Evolutionary conservation across 2,329 filamentous ascomycete genomes (phyloP).

Genomic region (Cordyceps sp.): DNA sequence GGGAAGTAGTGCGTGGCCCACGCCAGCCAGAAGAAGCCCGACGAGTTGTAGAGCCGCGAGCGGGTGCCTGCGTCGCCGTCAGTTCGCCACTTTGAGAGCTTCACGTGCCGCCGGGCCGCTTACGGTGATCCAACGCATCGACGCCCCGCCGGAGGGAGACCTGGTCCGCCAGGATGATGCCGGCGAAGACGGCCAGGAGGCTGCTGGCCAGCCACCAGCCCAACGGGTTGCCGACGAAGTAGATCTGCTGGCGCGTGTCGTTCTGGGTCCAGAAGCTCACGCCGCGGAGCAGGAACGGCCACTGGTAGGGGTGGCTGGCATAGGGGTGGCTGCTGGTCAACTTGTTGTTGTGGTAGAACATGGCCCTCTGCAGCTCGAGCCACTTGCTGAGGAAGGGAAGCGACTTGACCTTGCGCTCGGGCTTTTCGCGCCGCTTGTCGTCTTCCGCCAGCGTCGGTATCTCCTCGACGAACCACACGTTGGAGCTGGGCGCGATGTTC

Average conservation of each 20-base stretch:
- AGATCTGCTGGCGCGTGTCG: slow-evolving; percentile 90
- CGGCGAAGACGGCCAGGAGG: slow-evolving; percentile 80
- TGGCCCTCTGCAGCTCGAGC: slow-evolving; percentile 88
- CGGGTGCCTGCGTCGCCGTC: slow-evolving; percentile 50
- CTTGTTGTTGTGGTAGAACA: slow-evolving; percentile 99
- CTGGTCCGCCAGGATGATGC: slow-evolving; percentile 84
- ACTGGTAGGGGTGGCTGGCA: slow-evolving; percentile 84
- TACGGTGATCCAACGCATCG: slow-evolving; percentile 84
- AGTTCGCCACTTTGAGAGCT: slow-evolving; percentile 5
- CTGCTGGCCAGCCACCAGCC: slow-evolving; percentile 96
- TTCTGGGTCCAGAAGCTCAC: slow-evolving; percentile 99
- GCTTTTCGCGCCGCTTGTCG: slow-evolving; percentile 56
- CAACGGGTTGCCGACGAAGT: slow-evolving; percentile 92
- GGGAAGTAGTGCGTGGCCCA: slow-evolving; percentile 97
- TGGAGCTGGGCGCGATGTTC: slow-evolving; percentile 75
- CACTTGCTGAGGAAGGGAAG: slow-evolving; percentile 88
- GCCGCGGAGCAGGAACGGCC: slow-evolving; percentile 92
- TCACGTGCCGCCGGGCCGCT: slow-evolving; percentile 24
- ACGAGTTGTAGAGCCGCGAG: slow-evolving; percentile 92
- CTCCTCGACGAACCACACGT: slow-evolving; percentile 88
- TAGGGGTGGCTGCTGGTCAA: slow-evolving; percentile 95
- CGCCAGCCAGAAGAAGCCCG: slow-evolving; percentile 95
- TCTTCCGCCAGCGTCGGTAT: slow-evolving; percentile 64
- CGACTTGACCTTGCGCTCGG: slow-evolving; percentile 62
- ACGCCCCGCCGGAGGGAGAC: slow-evolving; percentile 82